Conservation (phyloP, 169 alveolate species). For the Perkinsus marinus region DNA sequence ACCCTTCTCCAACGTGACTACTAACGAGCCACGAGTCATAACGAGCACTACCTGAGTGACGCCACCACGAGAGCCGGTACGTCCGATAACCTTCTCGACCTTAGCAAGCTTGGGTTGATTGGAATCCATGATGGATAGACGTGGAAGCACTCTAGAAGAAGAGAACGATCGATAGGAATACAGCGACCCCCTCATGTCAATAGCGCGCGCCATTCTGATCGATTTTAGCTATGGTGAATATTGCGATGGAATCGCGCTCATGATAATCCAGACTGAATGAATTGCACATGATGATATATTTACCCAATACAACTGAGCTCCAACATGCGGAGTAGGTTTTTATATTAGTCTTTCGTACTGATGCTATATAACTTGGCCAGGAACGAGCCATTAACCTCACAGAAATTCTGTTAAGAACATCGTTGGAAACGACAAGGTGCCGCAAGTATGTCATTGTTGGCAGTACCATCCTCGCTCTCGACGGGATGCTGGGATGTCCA, state of each 20-base stretch:
- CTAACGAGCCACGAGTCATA: constrained; percentile 2
- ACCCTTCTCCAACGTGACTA: background rate
- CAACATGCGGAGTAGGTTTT: background rate
- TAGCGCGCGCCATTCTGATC: background rate
- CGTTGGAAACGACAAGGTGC: too few relatives aligned
- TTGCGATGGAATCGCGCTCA: background rate
- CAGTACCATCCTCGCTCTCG: too few relatives aligned
- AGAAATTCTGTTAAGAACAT: too few relatives aligned
- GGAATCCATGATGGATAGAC: background rate
- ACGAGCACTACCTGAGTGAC: constrained; percentile 89
- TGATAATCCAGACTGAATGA: background rate
- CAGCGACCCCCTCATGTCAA: background rate
- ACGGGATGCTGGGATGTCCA: background rate
- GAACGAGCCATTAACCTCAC: too few relatives aligned
- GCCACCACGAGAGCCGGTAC: constrained; percentile 97
- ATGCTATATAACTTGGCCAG: too few relatives aligned
- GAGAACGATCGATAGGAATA: background rate
- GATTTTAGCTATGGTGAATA: background rate
- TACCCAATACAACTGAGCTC: background rate
- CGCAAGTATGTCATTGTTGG: too few relatives aligned
- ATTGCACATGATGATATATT: background rate
- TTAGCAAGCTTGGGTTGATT: constrained; percentile 78
- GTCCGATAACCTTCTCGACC: constrained; percentile 82
- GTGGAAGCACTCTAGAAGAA: background rate
- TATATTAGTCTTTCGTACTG: background rate